Conservation (phyloP, 2,329 filamentous ascomycete genomes). For the Stenocarpella maydis region DNA sequence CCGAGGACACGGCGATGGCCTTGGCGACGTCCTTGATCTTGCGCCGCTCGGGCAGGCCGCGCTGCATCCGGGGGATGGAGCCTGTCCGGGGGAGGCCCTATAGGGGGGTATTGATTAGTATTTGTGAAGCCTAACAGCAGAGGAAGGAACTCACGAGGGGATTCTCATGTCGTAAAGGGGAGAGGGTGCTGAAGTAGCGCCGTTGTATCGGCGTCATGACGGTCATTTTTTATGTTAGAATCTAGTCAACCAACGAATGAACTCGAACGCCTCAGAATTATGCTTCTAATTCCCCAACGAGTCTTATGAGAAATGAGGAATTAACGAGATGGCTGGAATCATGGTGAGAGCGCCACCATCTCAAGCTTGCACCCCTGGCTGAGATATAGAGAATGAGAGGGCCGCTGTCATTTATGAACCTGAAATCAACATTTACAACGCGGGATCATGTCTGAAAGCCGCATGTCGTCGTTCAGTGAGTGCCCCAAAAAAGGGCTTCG, state of each 20-base stretch:
- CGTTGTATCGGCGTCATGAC: slow-evolving; percentile 32
- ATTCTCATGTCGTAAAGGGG: slow-evolving; percentile 78
- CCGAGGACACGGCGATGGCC: slow-evolving; percentile 95
- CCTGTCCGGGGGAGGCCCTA: slow-evolving; percentile 87
- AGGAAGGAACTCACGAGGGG: slow-evolving; percentile 69
- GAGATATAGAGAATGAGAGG: neutral
- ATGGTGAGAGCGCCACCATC: neutral
- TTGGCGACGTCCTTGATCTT: slow-evolving; percentile 86
- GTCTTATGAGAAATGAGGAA: neutral
- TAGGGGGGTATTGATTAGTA: neutral
- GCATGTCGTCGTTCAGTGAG: neutral
- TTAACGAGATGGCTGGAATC: neutral
- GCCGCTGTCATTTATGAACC: neutral
- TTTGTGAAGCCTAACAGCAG: neutral
- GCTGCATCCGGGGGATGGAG: slow-evolving; percentile 76
- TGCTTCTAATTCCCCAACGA: neutral
- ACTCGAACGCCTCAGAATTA: neutral
- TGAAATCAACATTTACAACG: neutral
- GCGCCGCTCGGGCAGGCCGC: slow-evolving; percentile 81
- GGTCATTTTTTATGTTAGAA: slow-evolving; percentile 34
- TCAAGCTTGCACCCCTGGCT: neutral
- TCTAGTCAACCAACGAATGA: neutral
- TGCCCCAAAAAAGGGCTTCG: neutral
- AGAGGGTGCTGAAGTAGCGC: slow-evolving; percentile 60
- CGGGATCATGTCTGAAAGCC: neutral